Percentiles rank a stretch among this genome's conserved stretches.
phyloP scores from a whole-genome alignment of 2,329 filamentous ascomycete genomes.

The Colletotrichum sp. region DNA sequence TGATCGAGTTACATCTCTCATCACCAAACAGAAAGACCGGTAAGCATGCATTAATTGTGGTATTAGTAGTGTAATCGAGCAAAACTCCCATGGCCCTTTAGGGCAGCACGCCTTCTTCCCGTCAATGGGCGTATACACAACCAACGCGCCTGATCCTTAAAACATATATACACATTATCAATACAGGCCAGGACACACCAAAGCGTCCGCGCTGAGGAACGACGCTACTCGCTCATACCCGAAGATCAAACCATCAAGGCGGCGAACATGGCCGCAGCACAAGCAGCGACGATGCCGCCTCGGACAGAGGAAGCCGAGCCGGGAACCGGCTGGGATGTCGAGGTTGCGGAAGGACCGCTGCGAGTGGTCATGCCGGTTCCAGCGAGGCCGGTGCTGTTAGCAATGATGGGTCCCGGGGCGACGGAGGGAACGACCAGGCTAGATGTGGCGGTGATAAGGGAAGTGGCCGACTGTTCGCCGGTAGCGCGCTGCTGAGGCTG shows the following conservation, averaged over 20 bases:
- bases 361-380: conserved; percentile 24
- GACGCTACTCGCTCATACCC: background rate
- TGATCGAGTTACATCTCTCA: background rate
- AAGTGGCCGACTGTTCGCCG: background rate
- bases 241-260: conserved; percentile 5
- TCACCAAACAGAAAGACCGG: background rate
- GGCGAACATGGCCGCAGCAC: conserved; percentile 4
- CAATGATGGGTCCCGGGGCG: background rate
- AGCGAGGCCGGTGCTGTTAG: background rate
- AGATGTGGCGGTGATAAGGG: conserved; percentile 15
- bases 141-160: background rate
- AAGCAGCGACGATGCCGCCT: background rate
- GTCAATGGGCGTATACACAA: background rate
- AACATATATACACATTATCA: background rate
- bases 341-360: conserved; percentile 31
- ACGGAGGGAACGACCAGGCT: conserved; percentile 36
- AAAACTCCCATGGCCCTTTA: background rate
- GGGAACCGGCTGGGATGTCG: background rate
- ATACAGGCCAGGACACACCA: background rate
- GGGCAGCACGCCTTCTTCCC: background rate
- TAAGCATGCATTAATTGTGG: background rate
- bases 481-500: background rate
- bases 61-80: background rate
- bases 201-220: background rate
- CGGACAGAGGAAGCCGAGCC: background rate